phyloP scores from a whole-genome alignment of 2,329 filamentous ascomycete genomes.

The Fusarium brachygibbosum region DNA sequence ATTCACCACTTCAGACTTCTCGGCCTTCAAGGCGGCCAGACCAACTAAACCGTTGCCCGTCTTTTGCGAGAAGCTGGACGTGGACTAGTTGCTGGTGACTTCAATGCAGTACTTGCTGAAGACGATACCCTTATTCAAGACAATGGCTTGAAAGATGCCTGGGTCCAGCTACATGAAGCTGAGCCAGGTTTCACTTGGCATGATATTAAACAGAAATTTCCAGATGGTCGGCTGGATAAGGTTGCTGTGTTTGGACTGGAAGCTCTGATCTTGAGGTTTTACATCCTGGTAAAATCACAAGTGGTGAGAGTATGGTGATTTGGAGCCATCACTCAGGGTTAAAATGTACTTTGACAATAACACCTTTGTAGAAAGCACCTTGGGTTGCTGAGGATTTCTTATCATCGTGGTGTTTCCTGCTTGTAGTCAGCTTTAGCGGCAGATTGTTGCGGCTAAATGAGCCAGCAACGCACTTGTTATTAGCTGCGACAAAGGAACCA shows the following conservation, averaged over 20 bases:
- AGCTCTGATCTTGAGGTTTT: neutral
- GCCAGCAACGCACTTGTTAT: too few species aligned
- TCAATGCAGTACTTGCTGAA: slow-evolving; percentile 55
- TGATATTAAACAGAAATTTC: slow-evolving; percentile 52
- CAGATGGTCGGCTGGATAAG: slow-evolving; percentile 55
- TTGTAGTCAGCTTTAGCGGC: too few species aligned
- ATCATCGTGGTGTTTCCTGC: too few species aligned
- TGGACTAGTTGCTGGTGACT: slow-evolving; percentile 57
- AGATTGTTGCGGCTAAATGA: too few species aligned
- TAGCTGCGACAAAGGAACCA: too few species aligned
- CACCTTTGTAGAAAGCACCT: too few species aligned
- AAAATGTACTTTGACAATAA: too few species aligned
- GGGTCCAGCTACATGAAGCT: slow-evolving; percentile 47
- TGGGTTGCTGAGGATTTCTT: too few species aligned
- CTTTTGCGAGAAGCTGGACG: slow-evolving; percentile 47
- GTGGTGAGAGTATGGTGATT: too few species aligned
- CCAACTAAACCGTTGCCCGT: slow-evolving; percentile 49
- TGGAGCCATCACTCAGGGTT: too few species aligned
- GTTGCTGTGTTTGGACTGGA: slow-evolving; percentile 51
- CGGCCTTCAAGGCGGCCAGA: slow-evolving; percentile 49
- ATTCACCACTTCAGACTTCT: slow-evolving; percentile 49
- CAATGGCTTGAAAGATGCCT: slow-evolving; percentile 54
- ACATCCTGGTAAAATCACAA: too few species aligned
- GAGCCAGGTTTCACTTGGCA: slow-evolving; percentile 56
- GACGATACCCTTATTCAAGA: slow-evolving; percentile 51